phyloP scores from a whole-genome alignment of 129 eudicot genomes.

The Flaveria bidentis region DNA sequence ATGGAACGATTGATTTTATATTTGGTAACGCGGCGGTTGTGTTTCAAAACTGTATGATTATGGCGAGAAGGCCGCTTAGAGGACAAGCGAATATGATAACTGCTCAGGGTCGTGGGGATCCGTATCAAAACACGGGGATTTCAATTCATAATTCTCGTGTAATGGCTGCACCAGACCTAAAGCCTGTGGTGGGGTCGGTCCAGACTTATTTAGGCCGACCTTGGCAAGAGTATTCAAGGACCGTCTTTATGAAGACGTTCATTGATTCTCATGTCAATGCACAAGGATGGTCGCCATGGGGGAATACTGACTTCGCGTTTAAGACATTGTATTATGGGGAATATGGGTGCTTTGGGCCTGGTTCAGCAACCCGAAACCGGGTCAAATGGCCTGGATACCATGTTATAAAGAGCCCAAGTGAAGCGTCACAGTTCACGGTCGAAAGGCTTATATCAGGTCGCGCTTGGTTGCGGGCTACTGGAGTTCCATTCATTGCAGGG shows the following conservation, averaged over 20 bases:
- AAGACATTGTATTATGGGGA: conserved; percentile 60
- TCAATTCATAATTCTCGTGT: conserved; percentile 55
- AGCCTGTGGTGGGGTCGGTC: conserved; percentile 40
- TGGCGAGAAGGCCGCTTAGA: conserved; percentile 50
- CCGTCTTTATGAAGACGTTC: conserved; percentile 46
- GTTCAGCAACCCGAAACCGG: conserved; percentile 45
- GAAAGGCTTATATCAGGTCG: conserved; percentile 49
- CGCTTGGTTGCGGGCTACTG: conserved; percentile 57
- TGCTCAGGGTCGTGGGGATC: conserved; percentile 64
- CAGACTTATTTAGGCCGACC: conserved; percentile 58
- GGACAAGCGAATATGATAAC: conserved; percentile 50
- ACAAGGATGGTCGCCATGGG: conserved; percentile 68
- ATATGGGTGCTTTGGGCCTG: conserved; percentile 57
- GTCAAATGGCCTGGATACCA: conserved; percentile 65
- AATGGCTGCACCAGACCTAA: conserved; percentile 51
- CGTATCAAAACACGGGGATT: conserved; percentile 58
- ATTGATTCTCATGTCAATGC: conserved; percentile 51
- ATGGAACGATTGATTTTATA: conserved; percentile 68
- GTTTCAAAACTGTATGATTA: conserved; percentile 63
- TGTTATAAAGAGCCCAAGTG: conserved; percentile 38
- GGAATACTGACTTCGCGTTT: conserved; percentile 32
- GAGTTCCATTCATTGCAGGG: conserved; percentile 51
- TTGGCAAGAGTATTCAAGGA: conserved; percentile 65
- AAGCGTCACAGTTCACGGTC: conserved; percentile 47
- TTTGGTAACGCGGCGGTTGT: conserved; percentile 71